Conservation (phyloP, 495 filamentous ascomycete species). For the Hyaloscypha bicolor region DNA sequence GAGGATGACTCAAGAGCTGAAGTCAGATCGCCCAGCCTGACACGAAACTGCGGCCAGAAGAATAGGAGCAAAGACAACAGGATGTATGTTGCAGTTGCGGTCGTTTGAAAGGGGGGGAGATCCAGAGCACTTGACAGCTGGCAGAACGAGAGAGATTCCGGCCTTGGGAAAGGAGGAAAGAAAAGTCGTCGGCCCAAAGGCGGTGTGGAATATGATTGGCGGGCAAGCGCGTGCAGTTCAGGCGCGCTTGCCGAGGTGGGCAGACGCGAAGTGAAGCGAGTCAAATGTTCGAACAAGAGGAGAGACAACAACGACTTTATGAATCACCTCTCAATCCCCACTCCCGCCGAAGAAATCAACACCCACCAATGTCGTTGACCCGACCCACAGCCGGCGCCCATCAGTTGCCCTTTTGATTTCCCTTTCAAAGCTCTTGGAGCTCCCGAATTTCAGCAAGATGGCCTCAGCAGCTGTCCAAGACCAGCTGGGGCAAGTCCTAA, state of each 20-base stretch:
- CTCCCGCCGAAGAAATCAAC: neutral
- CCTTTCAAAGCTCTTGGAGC: neutral
- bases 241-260: neutral
- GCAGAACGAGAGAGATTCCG: neutral
- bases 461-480: constrained; percentile 12
- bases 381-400: neutral
- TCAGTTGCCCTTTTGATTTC: neutral
- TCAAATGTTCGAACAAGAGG: neutral
- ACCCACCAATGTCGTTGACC: neutral
- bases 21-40: neutral
- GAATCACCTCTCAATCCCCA: neutral
- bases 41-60: neutral
- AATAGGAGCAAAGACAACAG: neutral
- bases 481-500: constrained; percentile 63
- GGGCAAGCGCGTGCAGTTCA: neutral
- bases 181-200: neutral
- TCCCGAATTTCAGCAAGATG: constrained; percentile 19
- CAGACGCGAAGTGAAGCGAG: neutral
- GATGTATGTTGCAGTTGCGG: neutral
- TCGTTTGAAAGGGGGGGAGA: neutral
- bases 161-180: constrained; percentile 7
- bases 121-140: neutral
- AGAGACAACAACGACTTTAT: neutral
- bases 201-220: constrained; percentile 8
- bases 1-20: constrained; percentile 9